Evolutionary conservation across 2,329 filamentous ascomycete genomes (phyloP).

Genomic region (Cordyceps javanica): DNA sequence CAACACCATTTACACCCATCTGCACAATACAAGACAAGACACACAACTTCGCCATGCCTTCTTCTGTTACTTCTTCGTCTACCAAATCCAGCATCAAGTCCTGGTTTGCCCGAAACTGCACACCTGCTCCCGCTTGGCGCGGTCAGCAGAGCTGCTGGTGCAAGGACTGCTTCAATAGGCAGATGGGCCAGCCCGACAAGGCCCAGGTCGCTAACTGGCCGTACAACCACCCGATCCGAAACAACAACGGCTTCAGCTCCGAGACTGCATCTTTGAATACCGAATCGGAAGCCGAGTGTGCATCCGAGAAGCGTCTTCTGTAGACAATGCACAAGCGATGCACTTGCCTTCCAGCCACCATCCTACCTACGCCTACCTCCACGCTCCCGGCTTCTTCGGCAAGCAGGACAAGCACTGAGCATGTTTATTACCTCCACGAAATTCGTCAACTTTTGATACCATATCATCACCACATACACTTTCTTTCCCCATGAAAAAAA

Average conservation of each 20-base stretch:
- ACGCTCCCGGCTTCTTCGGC: neutral
- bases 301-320: conserved; percentile 3
- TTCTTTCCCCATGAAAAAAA: neutral
- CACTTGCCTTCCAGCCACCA: neutral
- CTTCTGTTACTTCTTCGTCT: conserved; percentile 16
- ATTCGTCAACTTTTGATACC: too few species aligned
- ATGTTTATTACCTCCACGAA: neutral
- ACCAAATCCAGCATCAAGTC: conserved; percentile 19
- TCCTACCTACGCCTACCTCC: neutral
- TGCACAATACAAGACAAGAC: neutral
- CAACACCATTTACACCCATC: neutral
- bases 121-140: conserved; percentile 32
- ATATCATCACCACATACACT: neutral
- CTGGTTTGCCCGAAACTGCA: conserved; percentile 36
- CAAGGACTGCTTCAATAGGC: conserved; percentile 23
- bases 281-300: neutral
- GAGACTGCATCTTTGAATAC: neutral
- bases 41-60: neutral
- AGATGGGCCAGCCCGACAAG: conserved; percentile 2
- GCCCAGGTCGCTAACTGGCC: conserved; percentile 3
- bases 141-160: conserved; percentile 30
- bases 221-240: conserved; percentile 6
- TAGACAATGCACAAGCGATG: neutral
- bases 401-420: neutral
- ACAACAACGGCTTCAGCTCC: conserved; percentile 9